Conservation (phyloP, 148 eudicot genomes). For the Nepenthes mirabilis region DNA sequence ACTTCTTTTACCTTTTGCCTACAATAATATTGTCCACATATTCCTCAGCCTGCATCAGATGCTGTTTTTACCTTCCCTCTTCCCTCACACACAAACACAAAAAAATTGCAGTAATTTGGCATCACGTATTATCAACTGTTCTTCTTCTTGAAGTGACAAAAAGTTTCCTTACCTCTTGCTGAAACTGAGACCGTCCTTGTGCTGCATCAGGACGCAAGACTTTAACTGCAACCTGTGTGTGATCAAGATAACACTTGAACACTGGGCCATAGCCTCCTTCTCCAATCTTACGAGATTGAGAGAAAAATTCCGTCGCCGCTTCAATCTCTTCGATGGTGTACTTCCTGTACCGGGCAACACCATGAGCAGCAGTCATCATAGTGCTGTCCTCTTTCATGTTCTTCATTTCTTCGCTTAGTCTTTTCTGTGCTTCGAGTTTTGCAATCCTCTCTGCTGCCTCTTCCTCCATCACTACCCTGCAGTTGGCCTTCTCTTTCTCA, state of each 20-base stretch:
- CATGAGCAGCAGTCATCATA: constrained; percentile 8
- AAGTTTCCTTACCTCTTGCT: constrained; percentile 25
- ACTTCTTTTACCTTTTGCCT: no score
- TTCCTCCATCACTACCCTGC: constrained; percentile 5
- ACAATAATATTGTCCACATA: no score
- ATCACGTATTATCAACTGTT: no score
- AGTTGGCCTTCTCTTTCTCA: constrained; percentile 22
- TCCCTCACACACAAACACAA: no score
- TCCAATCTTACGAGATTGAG: constrained; percentile 32
- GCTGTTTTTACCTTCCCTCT: no score
- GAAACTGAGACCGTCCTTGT: constrained; percentile 45
- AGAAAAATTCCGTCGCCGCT: constrained; percentile 30
- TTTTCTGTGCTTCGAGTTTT: constrained; percentile 16
- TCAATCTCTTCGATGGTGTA: constrained; percentile 47
- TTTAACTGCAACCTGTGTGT: constrained; percentile 48
- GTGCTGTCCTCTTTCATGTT: neutral
- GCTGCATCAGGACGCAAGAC: constrained; percentile 52
- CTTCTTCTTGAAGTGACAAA: neutral
- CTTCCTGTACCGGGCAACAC: constrained; percentile 31
- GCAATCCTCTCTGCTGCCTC: constrained; percentile 22
- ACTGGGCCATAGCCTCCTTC: constrained; percentile 65
- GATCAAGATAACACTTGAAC: constrained; percentile 43
- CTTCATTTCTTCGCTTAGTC: constrained; percentile 4
- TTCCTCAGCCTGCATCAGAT: no score
- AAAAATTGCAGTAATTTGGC: no score